Conservation (phyloP, 164 flowering plant genomes). For the Liriodendron chinense region DNA sequence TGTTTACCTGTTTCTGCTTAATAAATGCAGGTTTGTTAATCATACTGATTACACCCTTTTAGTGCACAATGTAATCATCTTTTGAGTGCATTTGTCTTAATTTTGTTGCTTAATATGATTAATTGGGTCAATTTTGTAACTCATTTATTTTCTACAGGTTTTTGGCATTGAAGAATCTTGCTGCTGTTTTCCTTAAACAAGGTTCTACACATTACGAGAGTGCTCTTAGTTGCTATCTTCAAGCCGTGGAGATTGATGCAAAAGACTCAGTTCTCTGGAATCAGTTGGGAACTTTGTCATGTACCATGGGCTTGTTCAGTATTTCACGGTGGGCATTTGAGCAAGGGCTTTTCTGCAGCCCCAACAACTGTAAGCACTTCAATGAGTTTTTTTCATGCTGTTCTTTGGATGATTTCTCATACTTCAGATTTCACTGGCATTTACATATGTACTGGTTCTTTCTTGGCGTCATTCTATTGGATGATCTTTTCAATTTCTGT, state of each 20-base stretch:
- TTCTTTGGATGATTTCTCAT: neutral
- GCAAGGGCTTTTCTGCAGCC: conserved; percentile 95
- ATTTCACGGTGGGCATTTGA: conserved; percentile 99
- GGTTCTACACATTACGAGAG: conserved; percentile 69
- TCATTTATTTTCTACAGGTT: conserved; percentile 48
- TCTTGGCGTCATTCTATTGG: neutral
- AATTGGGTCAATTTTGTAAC: too few species aligned
- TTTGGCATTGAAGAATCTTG: conserved; percentile 89
- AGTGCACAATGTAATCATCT: neutral
- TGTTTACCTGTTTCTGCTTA: neutral
- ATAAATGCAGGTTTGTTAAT: neutral
- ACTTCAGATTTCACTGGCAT: neutral
- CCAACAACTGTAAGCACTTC: conserved; percentile 76
- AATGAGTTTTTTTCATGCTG: neutral
- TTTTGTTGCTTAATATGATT: neutral
- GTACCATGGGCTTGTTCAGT: conserved; percentile 86
- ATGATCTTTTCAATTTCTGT: neutral
- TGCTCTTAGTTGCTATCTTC: conserved; percentile 86
- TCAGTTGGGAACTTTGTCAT: conserved; percentile 86
- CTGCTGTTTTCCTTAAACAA: conserved; percentile 85
- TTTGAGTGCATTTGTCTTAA: neutral
- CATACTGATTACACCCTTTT: neutral
- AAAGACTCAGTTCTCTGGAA: conserved; percentile 98
- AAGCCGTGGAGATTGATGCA: conserved; percentile 93
- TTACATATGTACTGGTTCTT: neutral